A percentile compares a stretch with the other conserved stretches of the same genome.
Conservation (phyloP, 1,284 basidiomycete genomes). For the Cutaneotrichosporon sp. region DNA sequence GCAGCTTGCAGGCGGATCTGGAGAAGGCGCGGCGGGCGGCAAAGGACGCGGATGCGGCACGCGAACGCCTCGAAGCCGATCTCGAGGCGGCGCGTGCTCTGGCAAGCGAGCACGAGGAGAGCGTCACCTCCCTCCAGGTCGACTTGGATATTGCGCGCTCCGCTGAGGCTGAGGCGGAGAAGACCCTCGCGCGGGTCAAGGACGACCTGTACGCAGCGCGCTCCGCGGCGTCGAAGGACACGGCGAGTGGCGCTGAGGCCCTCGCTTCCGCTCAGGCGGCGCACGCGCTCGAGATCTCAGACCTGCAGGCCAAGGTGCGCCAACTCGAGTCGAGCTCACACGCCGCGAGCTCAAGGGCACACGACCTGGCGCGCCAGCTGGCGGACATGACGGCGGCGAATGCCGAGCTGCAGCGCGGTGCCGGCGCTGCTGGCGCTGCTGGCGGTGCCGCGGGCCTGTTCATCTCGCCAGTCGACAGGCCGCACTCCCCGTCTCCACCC, state of each 20-base stretch:
- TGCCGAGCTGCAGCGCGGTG: conserved; percentile 13
- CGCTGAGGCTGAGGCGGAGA: conserved; percentile 8
- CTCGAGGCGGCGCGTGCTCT: conserved; percentile 15
- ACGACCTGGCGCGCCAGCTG: conserved; percentile 68
- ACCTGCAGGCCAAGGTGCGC: conserved; percentile 72
- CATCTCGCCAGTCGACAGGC: conserved; percentile 3
- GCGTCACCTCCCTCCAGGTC: conserved; percentile 2
- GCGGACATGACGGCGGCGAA: conserved; percentile 36
- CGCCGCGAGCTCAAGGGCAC: conserved; percentile 68
- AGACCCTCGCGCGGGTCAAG: conserved; percentile 11
- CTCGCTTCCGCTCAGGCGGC: conserved; percentile 58
- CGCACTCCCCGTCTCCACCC: not conserved
- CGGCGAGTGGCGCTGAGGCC: conserved; percentile 6
- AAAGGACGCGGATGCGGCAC: conserved; percentile 10
- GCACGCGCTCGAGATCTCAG: conserved; percentile 74
- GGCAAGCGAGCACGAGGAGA: conserved; percentile 10
- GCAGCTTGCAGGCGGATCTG: conserved; percentile 10
- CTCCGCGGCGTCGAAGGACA: not conserved
- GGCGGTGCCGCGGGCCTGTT: conserved; percentile 12
- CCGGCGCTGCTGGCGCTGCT: no score
- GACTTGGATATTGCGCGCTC: conserved; percentile 16
- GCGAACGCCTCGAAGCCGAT: not conserved
- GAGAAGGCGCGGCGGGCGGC: not conserved
- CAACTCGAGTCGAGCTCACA: conserved; percentile 70
- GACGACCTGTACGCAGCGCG: conserved; percentile 10